These are phyloP conservation scores for Lolium rigidum DNA, from an alignment of 176 grass and related monocot species.

Conservation along the genomic window DNA sequence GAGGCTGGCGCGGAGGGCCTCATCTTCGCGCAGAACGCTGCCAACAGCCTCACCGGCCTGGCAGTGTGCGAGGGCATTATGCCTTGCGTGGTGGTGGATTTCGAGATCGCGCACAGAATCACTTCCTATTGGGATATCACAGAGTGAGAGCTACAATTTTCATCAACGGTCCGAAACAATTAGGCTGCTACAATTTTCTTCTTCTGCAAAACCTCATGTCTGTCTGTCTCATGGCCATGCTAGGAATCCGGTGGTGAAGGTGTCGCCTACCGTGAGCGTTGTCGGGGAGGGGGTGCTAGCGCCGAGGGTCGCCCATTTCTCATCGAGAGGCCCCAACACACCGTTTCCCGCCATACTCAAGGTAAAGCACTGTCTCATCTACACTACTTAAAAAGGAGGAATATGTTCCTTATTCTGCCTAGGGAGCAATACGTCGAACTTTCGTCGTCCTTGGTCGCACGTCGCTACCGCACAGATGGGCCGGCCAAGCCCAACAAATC, in stretches of 20 bases:
- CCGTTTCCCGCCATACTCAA: too few species aligned
- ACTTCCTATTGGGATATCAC: not conserved
- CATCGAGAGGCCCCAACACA: slow-evolving; percentile 25
- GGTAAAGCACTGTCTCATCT: too few species aligned
- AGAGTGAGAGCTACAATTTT: not conserved
- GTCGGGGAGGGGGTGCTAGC: slow-evolving; percentile 7
- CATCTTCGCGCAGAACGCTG: slow-evolving; percentile 22
- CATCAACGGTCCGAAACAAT: not conserved
- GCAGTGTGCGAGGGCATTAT: not conserved
- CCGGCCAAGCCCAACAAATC: too few species aligned
- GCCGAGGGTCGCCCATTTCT: slow-evolving; percentile 28
- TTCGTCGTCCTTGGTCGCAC: too few species aligned
- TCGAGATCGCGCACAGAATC: not conserved
- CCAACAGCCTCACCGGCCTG: not conserved
- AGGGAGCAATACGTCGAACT: too few species aligned
- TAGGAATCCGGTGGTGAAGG: slow-evolving; percentile 3
- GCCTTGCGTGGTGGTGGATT: slow-evolving; percentile 14
- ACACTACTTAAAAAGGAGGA: too few species aligned
- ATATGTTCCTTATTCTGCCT: too few species aligned
- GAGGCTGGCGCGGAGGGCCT: not conserved
- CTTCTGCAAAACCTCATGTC: not conserved
- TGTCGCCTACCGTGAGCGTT: not conserved
- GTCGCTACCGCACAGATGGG: too few species aligned
- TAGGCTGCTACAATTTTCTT: not conserved
- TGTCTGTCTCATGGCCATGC: not conserved